Evolutionary conservation across 2,329 filamentous ascomycete species (phyloP).

Genomic region (Clonostachys solani): DNA sequence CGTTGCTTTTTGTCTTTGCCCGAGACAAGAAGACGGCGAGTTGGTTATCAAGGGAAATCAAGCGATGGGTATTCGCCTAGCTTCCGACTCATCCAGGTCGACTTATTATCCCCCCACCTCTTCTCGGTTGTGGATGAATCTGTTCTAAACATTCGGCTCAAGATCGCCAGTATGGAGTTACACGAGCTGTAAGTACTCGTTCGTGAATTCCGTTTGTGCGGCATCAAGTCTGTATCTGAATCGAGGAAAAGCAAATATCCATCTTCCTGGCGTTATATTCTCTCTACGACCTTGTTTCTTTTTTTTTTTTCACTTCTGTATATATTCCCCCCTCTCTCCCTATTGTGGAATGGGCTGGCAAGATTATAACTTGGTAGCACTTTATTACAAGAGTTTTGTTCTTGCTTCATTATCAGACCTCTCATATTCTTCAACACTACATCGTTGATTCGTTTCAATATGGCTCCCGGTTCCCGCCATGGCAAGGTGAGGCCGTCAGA

Average conservation of each 20-base stretch:
- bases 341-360: not conserved
- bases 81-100: not conserved
- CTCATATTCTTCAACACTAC: not conserved
- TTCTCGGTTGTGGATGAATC: slow-evolving; percentile 22
- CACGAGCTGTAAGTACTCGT: slow-evolving; percentile 8
- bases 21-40: slow-evolving; percentile 7
- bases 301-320: too few species aligned
- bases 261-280: too few species aligned
- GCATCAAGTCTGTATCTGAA: too few species aligned
- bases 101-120: not conserved
- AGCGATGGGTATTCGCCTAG: slow-evolving; percentile 3
- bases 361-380: not conserved
- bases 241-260: too few species aligned
- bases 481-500: slow-evolving; percentile 42
- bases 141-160: slow-evolving; percentile 29
- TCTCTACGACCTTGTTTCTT: too few species aligned
- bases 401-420: not conserved
- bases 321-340: too few species aligned
- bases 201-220: too few species aligned
- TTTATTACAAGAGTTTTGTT: not conserved
- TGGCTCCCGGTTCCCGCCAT: slow-evolving; percentile 23
- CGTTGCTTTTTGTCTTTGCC: slow-evolving; percentile 11
- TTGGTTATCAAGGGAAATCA: slow-evolving; percentile 3
- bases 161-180: slow-evolving; percentile 21
- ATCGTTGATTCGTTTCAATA: slow-evolving; percentile 6